Evolutionary conservation across 139 green algal species (phyloP).

Genomic region (Chlamydomonas asymmetrica): DNA sequence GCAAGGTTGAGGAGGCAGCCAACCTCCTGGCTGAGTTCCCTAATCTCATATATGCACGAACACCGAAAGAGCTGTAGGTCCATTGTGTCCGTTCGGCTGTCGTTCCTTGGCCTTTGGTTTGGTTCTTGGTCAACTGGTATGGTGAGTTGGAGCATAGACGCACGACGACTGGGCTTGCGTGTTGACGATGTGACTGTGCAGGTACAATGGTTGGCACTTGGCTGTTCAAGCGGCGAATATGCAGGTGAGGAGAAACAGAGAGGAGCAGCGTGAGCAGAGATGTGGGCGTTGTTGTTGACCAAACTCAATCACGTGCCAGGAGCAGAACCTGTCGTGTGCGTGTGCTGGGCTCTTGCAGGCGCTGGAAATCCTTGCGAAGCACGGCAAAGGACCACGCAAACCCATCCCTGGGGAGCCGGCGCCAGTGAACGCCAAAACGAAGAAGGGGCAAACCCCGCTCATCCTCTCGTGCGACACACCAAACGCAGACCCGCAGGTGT

Average conservation of each 20-base stretch:
- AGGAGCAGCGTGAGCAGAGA: neutral
- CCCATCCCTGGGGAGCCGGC: conserved; percentile 23
- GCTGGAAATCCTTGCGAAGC: conserved; percentile 6
- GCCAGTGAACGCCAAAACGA: conserved; percentile 14
- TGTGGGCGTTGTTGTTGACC: neutral
- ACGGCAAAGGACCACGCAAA: conserved; percentile 18
- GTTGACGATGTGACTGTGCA: too few species aligned
- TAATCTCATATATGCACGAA: conserved; percentile 23
- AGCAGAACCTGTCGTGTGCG: neutral
- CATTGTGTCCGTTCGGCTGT: too few species aligned
- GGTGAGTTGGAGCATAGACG: too few species aligned
- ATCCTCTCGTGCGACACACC: conserved; percentile 23
- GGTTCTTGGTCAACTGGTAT: too few species aligned
- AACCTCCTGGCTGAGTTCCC: conserved; percentile 6
- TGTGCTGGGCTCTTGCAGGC: neutral
- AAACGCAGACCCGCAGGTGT: too few species aligned
- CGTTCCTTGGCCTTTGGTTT: too few species aligned
- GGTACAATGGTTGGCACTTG: conserved; percentile 32
- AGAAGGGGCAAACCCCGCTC: conserved; percentile 31
- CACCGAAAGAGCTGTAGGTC: too few species aligned
- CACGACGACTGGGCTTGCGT: too few species aligned
- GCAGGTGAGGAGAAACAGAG: conserved; percentile 7
- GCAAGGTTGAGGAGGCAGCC: conserved; percentile 17
- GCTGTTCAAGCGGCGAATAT: conserved; percentile 20
- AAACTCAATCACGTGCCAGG: neutral